A percentile compares a stretch with the other conserved stretches of the same genome.
phyloP scores from a whole-genome alignment of 2,329 filamentous ascomycete genomes.

The Neofusicoccum ribis region DNA sequence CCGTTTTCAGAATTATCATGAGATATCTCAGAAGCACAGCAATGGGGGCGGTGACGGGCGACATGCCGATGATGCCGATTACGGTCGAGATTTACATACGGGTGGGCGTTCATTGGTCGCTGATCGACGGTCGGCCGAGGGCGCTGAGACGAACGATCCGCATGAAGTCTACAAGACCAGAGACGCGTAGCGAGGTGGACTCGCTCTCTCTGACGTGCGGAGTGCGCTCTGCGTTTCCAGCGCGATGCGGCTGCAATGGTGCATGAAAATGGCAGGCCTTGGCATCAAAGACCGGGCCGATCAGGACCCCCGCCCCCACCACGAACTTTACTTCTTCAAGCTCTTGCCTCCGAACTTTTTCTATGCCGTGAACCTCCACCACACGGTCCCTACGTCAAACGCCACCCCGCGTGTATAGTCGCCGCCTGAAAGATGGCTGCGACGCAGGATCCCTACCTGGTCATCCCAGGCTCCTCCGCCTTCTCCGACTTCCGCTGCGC shows the following conservation, averaged over 20 bases:
- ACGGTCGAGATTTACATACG: conserved; percentile 9
- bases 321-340: conserved; percentile 17
- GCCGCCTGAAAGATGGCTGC: conserved; percentile 22
- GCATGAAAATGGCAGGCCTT: conserved; percentile 1
- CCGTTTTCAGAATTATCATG: conserved; percentile 4
- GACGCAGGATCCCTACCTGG: conserved; percentile 39
- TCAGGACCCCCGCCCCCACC: conserved; percentile 19
- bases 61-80: conserved; percentile 11
- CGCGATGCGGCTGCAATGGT: not conserved
- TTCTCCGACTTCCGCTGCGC: conserved; percentile 54
- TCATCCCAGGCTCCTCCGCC: conserved; percentile 55
- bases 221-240: not conserved
- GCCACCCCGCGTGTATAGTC: conserved; percentile 11
- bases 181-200: not conserved
- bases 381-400: conserved; percentile 12
- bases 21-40: conserved; percentile 11
- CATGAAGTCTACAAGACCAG: not conserved
- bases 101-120: conserved; percentile 1
- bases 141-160: not conserved
- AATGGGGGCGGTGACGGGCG: conserved; percentile 13
- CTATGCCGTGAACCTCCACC: conserved; percentile 18
- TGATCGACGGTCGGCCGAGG: not conserved
- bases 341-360: conserved; percentile 19
- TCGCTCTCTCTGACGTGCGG: not conserved
- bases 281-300: conserved; percentile 11